A percentile compares a stretch with the other conserved stretches of the same genome.
Conservation (phyloP, 148 eudicot genomes). For the Suaeda aralocaspica region DNA sequence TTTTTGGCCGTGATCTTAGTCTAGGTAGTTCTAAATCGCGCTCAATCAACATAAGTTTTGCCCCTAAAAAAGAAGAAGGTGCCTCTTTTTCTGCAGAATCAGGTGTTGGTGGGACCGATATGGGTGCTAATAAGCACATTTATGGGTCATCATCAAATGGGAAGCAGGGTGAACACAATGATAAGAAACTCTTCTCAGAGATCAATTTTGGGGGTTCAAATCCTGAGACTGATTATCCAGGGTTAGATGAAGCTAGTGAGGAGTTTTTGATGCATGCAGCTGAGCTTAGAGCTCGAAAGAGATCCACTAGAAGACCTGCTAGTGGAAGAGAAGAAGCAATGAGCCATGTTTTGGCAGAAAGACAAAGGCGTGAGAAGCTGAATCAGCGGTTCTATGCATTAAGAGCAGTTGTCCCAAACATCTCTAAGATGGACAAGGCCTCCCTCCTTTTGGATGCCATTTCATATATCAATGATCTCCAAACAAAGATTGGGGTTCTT, state of each 20-base stretch:
- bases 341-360: slow-evolving; percentile 89
- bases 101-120: slow-evolving; percentile 33
- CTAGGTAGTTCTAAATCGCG: slow-evolving; percentile 51
- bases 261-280: slow-evolving; percentile 41
- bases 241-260: slow-evolving; percentile 42
- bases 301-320: slow-evolving; percentile 76
- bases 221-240: slow-evolving; percentile 27
- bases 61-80: slow-evolving; percentile 79
- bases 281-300: slow-evolving; percentile 68
- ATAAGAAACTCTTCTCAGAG: slow-evolving; percentile 46
- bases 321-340: slow-evolving; percentile 87
- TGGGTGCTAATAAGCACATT: slow-evolving; percentile 36
- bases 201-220: slow-evolving; percentile 39
- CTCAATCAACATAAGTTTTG: slow-evolving; percentile 70
- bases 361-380: slow-evolving; percentile 92
- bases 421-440: slow-evolving; percentile 97
- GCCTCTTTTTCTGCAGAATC: slow-evolving; percentile 46
- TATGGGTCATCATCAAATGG: slow-evolving; percentile 79
- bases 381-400: slow-evolving; percentile 92
- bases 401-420: slow-evolving; percentile 92
- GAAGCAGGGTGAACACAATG: slow-evolving; percentile 42
- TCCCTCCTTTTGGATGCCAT: slow-evolving; percentile 95
- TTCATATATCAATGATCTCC: slow-evolving; percentile 76
- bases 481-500: slow-evolving; percentile 55
- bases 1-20: slow-evolving; percentile 79